These are phyloP conservation scores for Dicorynia guianensis DNA, from an alignment of 306 rosid species.

Conservation along the genomic window DNA sequence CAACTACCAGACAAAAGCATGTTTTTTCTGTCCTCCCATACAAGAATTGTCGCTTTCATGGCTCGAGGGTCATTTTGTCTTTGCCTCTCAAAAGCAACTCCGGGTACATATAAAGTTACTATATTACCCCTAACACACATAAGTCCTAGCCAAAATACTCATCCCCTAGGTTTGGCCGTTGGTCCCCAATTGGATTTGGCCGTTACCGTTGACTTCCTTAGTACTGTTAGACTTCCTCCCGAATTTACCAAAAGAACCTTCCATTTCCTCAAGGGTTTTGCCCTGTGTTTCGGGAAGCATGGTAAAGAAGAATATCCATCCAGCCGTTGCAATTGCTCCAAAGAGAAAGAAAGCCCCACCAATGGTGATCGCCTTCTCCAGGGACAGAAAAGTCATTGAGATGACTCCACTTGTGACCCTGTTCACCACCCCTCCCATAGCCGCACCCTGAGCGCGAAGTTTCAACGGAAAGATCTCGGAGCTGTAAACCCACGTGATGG, in stretches of 20 bases:
- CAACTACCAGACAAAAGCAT: too few species aligned
- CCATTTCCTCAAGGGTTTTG: conserved; percentile 76
- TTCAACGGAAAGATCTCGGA: conserved; percentile 79
- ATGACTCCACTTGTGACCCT: conserved; percentile 66
- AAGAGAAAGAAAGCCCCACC: conserved; percentile 88
- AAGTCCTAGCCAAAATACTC: too few species aligned
- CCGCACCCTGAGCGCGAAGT: conserved; percentile 87
- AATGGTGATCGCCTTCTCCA: conserved; percentile 55
- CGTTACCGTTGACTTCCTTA: background rate
- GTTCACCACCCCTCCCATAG: conserved; percentile 69
- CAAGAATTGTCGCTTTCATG: too few species aligned
- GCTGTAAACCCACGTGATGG: conserved; percentile 83
- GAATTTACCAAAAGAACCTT: conserved; percentile 76
- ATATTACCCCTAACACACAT: too few species aligned
- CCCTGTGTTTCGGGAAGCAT: conserved; percentile 89
- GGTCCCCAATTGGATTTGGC: conserved; percentile 33
- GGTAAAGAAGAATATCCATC: conserved; percentile 67
- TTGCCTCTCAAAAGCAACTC: too few species aligned
- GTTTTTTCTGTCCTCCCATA: background rate
- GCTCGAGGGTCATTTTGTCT: background rate
- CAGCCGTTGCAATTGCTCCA: conserved; percentile 59
- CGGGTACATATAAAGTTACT: background rate
- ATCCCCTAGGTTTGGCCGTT: background rate
- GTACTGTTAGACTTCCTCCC: background rate
- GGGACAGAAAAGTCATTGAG: conserved; percentile 78